Evolutionary conservation across 2,329 filamentous ascomycete genomes (phyloP), one percentile per base, ranked within the genome.

Genomic region (Dendrostoma leiphaemia): DNA sequence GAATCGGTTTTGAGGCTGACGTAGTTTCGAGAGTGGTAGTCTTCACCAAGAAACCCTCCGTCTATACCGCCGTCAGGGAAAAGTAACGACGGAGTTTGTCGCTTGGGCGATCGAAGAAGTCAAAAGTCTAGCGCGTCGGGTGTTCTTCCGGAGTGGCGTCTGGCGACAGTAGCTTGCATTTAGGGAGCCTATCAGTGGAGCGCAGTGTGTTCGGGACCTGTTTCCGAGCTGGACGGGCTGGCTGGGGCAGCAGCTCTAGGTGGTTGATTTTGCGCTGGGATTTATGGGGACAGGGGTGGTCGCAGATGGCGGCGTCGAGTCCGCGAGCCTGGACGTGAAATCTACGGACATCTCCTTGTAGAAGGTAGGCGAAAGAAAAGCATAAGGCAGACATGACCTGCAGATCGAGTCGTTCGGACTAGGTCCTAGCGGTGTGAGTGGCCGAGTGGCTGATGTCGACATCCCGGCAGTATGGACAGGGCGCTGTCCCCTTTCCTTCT

Each of bases 131-230:
- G 47, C 50, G 51, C 41, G n/a, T 45, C 49, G 54, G 54, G 44
- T 47, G 21, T 43, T 41, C 34, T 51, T 37, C 51, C 54, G 54
- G 47, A 47, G 51, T 43, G 51, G 54, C 51, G 15, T 47, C n/a
- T 37, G 54, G 51, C 51, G 54, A 51, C 41, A 57, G 47, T 57
- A 57, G 51, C 51, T 51, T 46, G 52, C 47, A 49, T 47, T 50
- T 40, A 48, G 52, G 44, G 44, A 12, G 6, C 44, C 44, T 46
- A 46, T 46, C 44, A 46, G 44, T 24, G 44, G 13, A n/a, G 13
- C 32, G 44, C 17, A 46, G 44, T 19, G 44, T 28, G 10, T 13
- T 21, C 28, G 44, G 44, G 17, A 32, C 13, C 28, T 4, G 17
- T 21, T 46, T 32, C 26, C 28, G 44, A 21, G 44, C 28, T 31